Conservation (phyloP, 2,329 filamentous ascomycete genomes). For the Monosporascus sp. region DNA sequence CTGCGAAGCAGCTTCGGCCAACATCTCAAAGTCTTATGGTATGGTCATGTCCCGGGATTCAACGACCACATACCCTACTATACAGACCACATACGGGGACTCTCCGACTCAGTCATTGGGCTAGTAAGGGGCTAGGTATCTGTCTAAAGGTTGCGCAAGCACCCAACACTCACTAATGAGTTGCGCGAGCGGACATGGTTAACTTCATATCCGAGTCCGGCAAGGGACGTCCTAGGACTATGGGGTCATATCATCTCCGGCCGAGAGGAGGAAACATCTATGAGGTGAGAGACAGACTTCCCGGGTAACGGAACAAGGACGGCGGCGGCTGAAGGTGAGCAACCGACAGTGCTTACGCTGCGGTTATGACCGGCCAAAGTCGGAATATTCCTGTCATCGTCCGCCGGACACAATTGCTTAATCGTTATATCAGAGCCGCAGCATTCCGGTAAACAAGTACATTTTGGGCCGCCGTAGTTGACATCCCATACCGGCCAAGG, state of each 20-base stretch:
- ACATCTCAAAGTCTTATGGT: no score
- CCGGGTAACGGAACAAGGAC: conserved; percentile 74
- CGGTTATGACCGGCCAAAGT: conserved; percentile 90
- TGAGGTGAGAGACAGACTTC: conserved; percentile 79
- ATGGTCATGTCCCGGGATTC: conserved; percentile 86
- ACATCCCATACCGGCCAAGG: conserved; percentile 65
- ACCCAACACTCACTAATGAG: conserved; percentile 71
- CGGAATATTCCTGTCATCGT: conserved; percentile 91
- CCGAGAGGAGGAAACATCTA: conserved; percentile 76
- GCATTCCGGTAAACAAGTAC: conserved; percentile 72
- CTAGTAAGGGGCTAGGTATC: conserved; percentile 53
- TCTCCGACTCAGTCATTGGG: conserved; percentile 74
- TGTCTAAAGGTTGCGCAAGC: conserved; percentile 72
- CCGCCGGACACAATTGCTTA: conserved; percentile 87
- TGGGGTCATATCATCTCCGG: conserved; percentile 75
- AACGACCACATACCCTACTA: conserved; percentile 84
- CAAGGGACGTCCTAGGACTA: conserved; percentile 78
- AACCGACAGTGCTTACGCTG: conserved; percentile 78
- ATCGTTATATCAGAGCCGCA: conserved; percentile 88
- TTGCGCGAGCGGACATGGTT: conserved; percentile 76
- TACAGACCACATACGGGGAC: conserved; percentile 63
- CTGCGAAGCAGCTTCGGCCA: no score
- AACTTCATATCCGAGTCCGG: conserved; percentile 66
- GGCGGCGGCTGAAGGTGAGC: conserved; percentile 78
- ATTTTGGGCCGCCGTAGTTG: conserved; percentile 81